Base-by-base conservation (phyloP, 805 yeast genomes). In the Isabelozyma rhagii region DNA sequence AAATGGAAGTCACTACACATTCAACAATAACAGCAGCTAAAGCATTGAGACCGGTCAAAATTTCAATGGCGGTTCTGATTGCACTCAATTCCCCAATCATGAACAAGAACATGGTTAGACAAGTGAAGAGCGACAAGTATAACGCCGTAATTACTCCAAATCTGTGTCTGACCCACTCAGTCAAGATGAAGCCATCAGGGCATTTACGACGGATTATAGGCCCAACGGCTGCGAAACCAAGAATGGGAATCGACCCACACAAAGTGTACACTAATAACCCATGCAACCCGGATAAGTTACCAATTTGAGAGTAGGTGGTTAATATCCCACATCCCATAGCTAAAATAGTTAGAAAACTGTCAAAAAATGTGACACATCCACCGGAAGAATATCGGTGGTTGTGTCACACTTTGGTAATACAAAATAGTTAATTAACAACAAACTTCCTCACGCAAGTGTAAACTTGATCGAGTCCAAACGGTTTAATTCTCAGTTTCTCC, bases 101-200 rank as follows among this genome's bases (percentile, higher is more conserved):
- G 65, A 85, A 91, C 57, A 92, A 74, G 62, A 84, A 89, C 79
- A 92, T 80, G 8, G 97, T 91, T 55, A 92, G 75, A 47, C 92
- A 80, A 1, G 97, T 89, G 66, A 91, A 89, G 43, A 82, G 83
- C 11, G 96, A 85, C 43, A 92, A 68, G 57, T 89, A 88, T 55
- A 89, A 70, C 0, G 89, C 87, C 3, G 96, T 77, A 13, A 85
- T 68, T 5, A 75, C 63, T 2, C 97, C 97, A 63, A 78, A 92
- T 57, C 97, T 74, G 44, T 81, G 81, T 61, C 89, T 80, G n/a
- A 89, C 93, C 97, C 97, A 92, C 64, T 92, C 97, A 4, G 97
- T 90, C 57, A 92, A 71, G 27, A 92, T 91, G 64, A 92, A 92
- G 3, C 97, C 97, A 8, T 88, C 82, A 0, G 97, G 97, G 57